Conservation (phyloP, 176 grass and related monocot genomes). For the Metroxylon sagu region DNA sequence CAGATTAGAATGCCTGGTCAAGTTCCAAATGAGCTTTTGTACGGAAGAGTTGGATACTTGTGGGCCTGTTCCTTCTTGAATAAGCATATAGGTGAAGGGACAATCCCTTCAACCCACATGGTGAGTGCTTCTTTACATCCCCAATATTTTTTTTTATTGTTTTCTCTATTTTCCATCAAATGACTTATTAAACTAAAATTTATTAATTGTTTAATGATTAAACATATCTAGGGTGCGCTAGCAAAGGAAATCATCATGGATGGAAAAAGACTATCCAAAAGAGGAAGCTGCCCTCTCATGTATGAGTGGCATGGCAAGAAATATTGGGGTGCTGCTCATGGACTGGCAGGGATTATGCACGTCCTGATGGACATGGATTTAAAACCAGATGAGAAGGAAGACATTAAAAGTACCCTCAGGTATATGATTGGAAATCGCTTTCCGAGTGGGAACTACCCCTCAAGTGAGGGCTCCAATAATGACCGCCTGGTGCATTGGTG, state of each 20-base stretch:
- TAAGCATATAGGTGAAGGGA: slow-evolving; percentile 52
- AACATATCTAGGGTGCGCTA: slow-evolving; percentile 35
- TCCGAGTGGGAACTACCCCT: slow-evolving; percentile 67
- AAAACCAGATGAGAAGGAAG: slow-evolving; percentile 39
- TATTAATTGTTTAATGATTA: not conserved
- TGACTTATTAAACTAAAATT: no score
- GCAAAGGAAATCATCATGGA: slow-evolving; percentile 61
- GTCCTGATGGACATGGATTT: slow-evolving; percentile 65
- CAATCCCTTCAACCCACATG: slow-evolving; percentile 40
- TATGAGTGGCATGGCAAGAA: slow-evolving; percentile 81
- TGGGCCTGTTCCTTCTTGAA: slow-evolving; percentile 95
- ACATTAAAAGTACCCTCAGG: slow-evolving; percentile 63
- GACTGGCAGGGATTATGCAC: slow-evolving; percentile 83
- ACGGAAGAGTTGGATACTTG: slow-evolving; percentile 84
- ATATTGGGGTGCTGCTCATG: slow-evolving; percentile 86
- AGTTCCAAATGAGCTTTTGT: slow-evolving; percentile 68
- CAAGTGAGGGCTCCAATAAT: slow-evolving; percentile 43
- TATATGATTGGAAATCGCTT: slow-evolving; percentile 83
- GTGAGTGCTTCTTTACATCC: slow-evolving; percentile 28
- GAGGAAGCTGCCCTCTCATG: slow-evolving; percentile 56
- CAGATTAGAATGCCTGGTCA: slow-evolving; percentile 63
- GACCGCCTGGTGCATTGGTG: slow-evolving; percentile 85
- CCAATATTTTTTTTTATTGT: not conserved
- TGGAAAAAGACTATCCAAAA: slow-evolving; percentile 53
- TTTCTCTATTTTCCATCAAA: not conserved